Percentiles rank a stretch among this genome's conserved stretches.
These are phyloP conservation scores for Leptographium flavum DNA, from an alignment of 2,329 filamentous ascomycete genomes.

Conservation along the genomic window DNA sequence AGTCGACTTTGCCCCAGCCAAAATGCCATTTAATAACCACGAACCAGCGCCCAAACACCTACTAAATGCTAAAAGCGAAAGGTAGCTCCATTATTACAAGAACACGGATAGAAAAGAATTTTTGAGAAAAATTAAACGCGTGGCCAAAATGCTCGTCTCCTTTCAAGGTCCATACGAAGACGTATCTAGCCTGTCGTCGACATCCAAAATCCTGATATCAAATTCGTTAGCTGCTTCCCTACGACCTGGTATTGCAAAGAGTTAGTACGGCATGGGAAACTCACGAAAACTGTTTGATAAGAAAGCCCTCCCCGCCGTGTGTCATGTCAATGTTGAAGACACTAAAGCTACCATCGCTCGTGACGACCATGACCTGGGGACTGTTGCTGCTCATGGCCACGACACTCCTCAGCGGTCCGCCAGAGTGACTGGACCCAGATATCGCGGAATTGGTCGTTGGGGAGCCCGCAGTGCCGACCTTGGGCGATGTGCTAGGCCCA, in stretches of 20 bases:
- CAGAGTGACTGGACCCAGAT: conserved; percentile 7
- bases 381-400: conserved; percentile 93
- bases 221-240: conserved; percentile 1
- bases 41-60: background rate
- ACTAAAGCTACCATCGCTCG: conserved; percentile 87
- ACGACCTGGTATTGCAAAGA: background rate
- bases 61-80: background rate
- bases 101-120: no score
- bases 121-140: no score
- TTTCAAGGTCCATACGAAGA: conserved; percentile 23
- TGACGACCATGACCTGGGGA: conserved; percentile 96
- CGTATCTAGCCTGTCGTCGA: conserved; percentile 38
- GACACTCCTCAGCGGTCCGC: conserved; percentile 66
- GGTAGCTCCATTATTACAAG: no score
- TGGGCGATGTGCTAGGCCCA: conserved; percentile 16
- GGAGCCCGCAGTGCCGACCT: background rate
- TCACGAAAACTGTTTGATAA: conserved; percentile 89
- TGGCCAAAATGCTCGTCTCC: background rate
- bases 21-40: background rate
- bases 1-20: background rate
- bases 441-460: conserved; percentile 9
- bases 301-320: conserved; percentile 78
- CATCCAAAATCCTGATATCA: conserved; percentile 33
- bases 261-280: conserved; percentile 20
- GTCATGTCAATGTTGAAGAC: conserved; percentile 94